phyloP scores from a whole-genome alignment of 257 asterid species.

The Gentiana dahurica region DNA sequence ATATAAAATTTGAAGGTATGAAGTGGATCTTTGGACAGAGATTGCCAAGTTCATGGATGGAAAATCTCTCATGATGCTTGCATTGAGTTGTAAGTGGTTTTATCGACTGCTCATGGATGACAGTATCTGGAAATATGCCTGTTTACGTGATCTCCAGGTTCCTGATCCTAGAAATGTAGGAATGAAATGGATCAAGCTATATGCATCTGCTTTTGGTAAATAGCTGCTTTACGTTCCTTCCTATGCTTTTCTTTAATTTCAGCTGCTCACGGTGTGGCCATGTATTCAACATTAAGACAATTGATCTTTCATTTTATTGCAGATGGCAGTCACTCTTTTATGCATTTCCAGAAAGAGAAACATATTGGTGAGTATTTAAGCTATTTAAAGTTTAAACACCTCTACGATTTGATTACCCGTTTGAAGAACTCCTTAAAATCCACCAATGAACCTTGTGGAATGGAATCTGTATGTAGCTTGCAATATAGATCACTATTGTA shows the following conservation, averaged over 20 bases:
- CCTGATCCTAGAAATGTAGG: constrained; percentile 63
- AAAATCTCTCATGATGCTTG: constrained; percentile 76
- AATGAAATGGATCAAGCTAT: constrained; percentile 71
- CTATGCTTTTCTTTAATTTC: neutral
- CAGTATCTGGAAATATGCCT: constrained; percentile 72
- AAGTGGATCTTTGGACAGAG: constrained; percentile 91
- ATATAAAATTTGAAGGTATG: constrained; percentile 41
- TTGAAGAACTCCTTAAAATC: neutral
- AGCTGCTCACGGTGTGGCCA: neutral
- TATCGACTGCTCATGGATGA: constrained; percentile 57
- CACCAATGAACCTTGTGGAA: neutral
- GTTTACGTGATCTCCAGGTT: constrained; percentile 89
- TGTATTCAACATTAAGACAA: constrained; percentile 4
- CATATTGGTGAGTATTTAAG: constrained; percentile 54
- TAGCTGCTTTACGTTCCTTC: constrained; percentile 9
- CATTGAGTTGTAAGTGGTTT: constrained; percentile 76
- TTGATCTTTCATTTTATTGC: constrained; percentile 20
- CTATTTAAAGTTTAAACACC: no score
- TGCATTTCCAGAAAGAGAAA: constrained; percentile 75
- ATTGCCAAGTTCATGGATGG: constrained; percentile 91
- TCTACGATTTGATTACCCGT: no score
- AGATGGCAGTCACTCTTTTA: constrained; percentile 94
- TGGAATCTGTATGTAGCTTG: neutral
- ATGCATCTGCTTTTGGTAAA: constrained; percentile 75
- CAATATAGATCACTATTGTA: constrained; percentile 1